Conservation (phyloP, 352 stramenopile species). For the Phytophthora boehmeriae region DNA sequence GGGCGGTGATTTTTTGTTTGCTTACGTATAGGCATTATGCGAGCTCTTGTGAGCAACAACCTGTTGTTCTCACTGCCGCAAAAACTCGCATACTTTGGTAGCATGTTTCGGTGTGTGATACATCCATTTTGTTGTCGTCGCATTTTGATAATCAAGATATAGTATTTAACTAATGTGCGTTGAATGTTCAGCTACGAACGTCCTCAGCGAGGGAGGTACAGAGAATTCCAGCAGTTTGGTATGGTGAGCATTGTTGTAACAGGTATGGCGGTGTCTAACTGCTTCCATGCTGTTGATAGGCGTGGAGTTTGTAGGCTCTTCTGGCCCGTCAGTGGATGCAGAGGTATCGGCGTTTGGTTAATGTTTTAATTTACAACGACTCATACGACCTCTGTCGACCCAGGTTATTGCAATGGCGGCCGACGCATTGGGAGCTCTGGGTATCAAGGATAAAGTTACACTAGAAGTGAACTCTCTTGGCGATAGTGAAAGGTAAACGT, state of each 20-base stretch:
- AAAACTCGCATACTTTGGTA: slow-evolving; percentile 85
- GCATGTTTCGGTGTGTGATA: slow-evolving; percentile 82
- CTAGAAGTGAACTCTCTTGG: slow-evolving; percentile 87
- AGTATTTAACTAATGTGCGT: slow-evolving; percentile 4
- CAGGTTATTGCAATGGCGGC: slow-evolving; percentile 84
- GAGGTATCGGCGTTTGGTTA: slow-evolving; percentile 45
- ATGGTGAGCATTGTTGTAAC: slow-evolving; percentile 3
- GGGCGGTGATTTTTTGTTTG: background rate
- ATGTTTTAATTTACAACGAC: background rate
- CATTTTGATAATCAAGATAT: background rate
- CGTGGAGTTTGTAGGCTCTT: slow-evolving; percentile 85
- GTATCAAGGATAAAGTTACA: slow-evolving; percentile 61
- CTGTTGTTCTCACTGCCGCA: slow-evolving; percentile 73
- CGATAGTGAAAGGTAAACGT: slow-evolving; percentile 66
- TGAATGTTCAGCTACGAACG: slow-evolving; percentile 73
- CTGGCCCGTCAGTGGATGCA: slow-evolving; percentile 74
- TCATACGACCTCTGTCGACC: background rate
- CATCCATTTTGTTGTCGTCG: background rate
- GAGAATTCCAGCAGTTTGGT: slow-evolving; percentile 91
- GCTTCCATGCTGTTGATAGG: slow-evolving; percentile 30
- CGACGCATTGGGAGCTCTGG: slow-evolving; percentile 57
- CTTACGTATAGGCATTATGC: slow-evolving; percentile 60
- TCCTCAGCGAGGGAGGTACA: slow-evolving; percentile 83
- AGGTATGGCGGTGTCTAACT: slow-evolving; percentile 4
- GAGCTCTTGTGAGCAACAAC: slow-evolving; percentile 81